These are phyloP conservation scores for Laguncularia racemosa DNA, from an alignment of 345 rosid genomes.

Conservation along the genomic window DNA sequence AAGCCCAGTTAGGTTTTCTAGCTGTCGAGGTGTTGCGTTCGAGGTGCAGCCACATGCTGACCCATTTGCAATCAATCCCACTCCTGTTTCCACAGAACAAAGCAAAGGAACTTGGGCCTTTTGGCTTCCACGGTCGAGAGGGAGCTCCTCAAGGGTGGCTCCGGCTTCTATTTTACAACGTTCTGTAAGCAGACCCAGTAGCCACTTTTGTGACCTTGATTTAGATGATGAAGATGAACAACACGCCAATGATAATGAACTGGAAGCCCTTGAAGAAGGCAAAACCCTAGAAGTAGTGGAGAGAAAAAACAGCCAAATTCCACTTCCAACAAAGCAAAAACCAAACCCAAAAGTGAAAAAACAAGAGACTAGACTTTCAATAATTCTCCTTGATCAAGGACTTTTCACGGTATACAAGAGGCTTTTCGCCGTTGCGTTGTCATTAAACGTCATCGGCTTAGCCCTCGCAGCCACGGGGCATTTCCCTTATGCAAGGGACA, in stretches of 20 bases:
- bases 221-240: conserved; percentile 25
- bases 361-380: conserved; percentile 43
- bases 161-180: conserved; percentile 19
- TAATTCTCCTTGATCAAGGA: conserved; percentile 75
- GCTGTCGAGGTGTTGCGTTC: conserved; percentile 65
- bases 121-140: conserved; percentile 32
- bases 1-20: conserved; percentile 43
- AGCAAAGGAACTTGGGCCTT: conserved; percentile 11
- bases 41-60: conserved; percentile 51
- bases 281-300: conserved; percentile 7
- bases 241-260: conserved; percentile 11
- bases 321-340: conserved; percentile 4
- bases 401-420: conserved; percentile 70
- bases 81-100: conserved; percentile 1
- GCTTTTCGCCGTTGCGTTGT: conserved; percentile 38
- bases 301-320: conserved; percentile 19
- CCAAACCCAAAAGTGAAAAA: conserved; percentile 5
- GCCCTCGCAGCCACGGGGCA: conserved; percentile 49
- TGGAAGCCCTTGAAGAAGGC: conserved; percentile 37
- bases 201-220: conserved; percentile 72
- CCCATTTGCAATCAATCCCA: conserved; percentile 28
- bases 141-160: conserved; percentile 29
- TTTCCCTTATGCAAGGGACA: conserved; percentile 59
- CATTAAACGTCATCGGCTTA: conserved; percentile 36
- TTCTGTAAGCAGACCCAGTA: conserved; percentile 40